phyloP scores from a whole-genome alignment of 805 yeast species.

The Jamesozyma hellenica region DNA sequence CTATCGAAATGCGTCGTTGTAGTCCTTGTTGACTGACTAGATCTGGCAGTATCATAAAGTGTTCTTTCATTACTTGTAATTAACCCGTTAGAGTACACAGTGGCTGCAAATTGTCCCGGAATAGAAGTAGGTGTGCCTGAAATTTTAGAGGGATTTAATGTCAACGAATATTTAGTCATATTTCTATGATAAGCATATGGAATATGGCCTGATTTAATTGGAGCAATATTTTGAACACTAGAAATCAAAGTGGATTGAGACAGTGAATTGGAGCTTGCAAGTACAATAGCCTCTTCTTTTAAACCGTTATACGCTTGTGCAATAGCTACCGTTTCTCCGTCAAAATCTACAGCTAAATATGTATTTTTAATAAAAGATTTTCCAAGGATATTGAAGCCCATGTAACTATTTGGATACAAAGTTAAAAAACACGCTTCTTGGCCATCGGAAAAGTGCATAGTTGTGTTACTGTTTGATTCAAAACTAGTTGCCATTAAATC shows the following conservation, averaged over 20 bases:
- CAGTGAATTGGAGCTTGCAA: neutral
- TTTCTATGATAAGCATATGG: conserved; percentile 40
- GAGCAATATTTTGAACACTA: conserved; percentile 2
- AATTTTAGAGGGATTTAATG: conserved; percentile 2
- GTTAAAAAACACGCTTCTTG: conserved; percentile 46
- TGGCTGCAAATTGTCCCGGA: conserved; percentile 25
- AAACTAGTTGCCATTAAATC: conserved; percentile 36
- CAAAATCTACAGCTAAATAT: conserved; percentile 58
- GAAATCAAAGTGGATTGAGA: neutral
- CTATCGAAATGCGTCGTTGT: conserved; percentile 9
- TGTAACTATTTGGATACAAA: conserved; percentile 37
- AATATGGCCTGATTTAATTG: conserved; percentile 36
- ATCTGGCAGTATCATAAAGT: conserved; percentile 23
- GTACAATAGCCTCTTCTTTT: neutral
- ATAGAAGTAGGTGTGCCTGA: conserved; percentile 11
- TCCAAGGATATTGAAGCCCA: conserved; percentile 50
- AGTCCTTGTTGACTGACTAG: conserved; percentile 8
- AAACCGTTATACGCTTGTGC: conserved; percentile 34
- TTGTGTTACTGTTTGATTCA: conserved; percentile 23
- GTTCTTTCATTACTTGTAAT: conserved; percentile 24
- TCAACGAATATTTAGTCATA: conserved; percentile 9
- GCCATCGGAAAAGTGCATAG: conserved; percentile 44
- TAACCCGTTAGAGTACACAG: conserved; percentile 26
- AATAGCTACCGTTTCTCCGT: conserved; percentile 43
- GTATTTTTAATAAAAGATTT: conserved; percentile 42